These are phyloP conservation scores for Metschnikowia koreensis DNA, from an alignment of 805 yeast genomes.

Conservation along the genomic window DNA sequence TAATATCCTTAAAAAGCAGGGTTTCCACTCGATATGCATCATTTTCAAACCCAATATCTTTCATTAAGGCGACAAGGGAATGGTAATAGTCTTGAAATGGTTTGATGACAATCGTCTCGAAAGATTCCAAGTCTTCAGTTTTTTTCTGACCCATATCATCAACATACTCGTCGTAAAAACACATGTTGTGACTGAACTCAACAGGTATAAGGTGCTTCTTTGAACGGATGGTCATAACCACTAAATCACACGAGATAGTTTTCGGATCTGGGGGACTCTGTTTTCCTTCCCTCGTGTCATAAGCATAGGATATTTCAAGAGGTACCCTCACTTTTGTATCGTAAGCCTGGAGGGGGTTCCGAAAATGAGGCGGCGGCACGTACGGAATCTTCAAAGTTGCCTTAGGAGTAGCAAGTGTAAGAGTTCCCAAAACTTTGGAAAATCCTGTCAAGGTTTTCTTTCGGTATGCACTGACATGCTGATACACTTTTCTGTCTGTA, in stretches of 20 bases:
- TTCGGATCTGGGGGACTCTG: slow-evolving; percentile 33
- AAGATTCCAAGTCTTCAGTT: slow-evolving; percentile 22
- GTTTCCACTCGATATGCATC: slow-evolving; percentile 35
- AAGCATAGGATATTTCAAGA: slow-evolving; percentile 29
- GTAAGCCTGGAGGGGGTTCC: slow-evolving; percentile 17
- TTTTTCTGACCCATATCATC: slow-evolving; percentile 24
- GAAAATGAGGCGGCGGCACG: slow-evolving; percentile 31
- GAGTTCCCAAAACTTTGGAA: slow-evolving; percentile 29
- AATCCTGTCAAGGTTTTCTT: slow-evolving; percentile 36
- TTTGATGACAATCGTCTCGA: slow-evolving; percentile 33
- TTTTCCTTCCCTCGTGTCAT: slow-evolving; percentile 11
- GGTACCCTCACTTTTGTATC: slow-evolving; percentile 30
- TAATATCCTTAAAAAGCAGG: slow-evolving; percentile 35
- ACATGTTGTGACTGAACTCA: slow-evolving; percentile 40
- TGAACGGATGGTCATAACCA: slow-evolving; percentile 35
- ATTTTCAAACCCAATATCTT: slow-evolving; percentile 30
- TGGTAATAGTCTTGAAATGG: slow-evolving; percentile 29
- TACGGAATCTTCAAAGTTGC: slow-evolving; percentile 27
- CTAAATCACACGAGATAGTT: slow-evolving; percentile 32
- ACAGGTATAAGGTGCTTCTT: slow-evolving; percentile 37
- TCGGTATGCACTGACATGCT: slow-evolving; percentile 30
- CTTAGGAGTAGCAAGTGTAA: slow-evolving; percentile 38
- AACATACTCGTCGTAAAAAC: slow-evolving; percentile 33
- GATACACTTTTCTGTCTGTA: slow-evolving; percentile 22
- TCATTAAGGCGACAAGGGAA: slow-evolving; percentile 28